These are phyloP conservation scores for Mortierella sp. DNA, from an alignment of 371 early-diverging fungal species.

Conservation along the genomic window DNA sequence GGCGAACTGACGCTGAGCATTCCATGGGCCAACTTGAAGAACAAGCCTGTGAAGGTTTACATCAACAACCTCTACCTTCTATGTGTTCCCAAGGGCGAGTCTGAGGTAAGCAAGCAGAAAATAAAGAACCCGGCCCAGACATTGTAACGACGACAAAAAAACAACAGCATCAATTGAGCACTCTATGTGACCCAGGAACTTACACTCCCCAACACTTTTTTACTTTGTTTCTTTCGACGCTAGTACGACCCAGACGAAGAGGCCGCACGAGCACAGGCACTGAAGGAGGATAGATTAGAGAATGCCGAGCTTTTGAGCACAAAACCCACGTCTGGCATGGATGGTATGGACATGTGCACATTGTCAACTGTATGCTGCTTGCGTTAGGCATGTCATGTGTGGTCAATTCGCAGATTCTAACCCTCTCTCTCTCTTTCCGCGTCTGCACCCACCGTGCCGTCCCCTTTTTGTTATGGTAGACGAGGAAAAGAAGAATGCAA, in stretches of 20 bases:
- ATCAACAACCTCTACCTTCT: conserved; percentile 93
- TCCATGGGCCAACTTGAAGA: conserved; percentile 97
- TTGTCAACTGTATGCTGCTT: neutral
- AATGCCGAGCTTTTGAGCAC: conserved; percentile 80
- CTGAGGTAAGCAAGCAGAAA: conserved; percentile 63
- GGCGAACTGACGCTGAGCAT: conserved; percentile 94
- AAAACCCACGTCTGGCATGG: conserved; percentile 59
- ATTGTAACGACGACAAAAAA: conserved; percentile 10
- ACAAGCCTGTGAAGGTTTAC: conserved; percentile 89
- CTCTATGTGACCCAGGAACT: neutral
- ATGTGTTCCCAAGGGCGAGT: conserved; percentile 86
- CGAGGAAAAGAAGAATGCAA: conserved; percentile 81
- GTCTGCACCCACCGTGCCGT: neutral
- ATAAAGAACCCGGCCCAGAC: neutral
- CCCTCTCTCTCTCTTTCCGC: neutral
- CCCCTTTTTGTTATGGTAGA: conserved; percentile 27
- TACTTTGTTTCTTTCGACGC: neutral
- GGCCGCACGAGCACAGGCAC: conserved; percentile 81
- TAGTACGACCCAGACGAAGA: conserved; percentile 88
- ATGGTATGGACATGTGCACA: conserved; percentile 36
- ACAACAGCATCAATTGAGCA: neutral
- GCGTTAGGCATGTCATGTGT: neutral
- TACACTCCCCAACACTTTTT: neutral
- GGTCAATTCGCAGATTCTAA: neutral
- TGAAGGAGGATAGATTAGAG: conserved; percentile 89